Evolutionary conservation across 2,329 filamentous ascomycete species (phyloP), one percentile per base, ranked within the genome.

Genomic region (Scytalidium sp.): DNA sequence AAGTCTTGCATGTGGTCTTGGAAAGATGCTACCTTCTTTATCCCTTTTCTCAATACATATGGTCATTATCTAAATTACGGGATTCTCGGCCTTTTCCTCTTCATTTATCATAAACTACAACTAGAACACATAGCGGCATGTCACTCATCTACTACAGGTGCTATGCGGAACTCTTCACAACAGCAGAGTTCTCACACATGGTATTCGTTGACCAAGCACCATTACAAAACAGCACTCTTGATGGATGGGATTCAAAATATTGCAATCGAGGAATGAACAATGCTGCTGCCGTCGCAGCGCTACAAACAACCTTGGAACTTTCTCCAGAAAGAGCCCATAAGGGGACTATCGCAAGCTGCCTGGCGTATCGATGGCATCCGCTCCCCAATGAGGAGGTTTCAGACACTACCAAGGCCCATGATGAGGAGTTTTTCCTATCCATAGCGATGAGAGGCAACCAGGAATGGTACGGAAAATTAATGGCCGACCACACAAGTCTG

Each of bases 121-220:
- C 13, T 43, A 20, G 19, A 19, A 46, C 32, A 40, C 15, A n/a
- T n/a, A 36, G 32, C 32, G 5, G 32, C 13, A 36, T 6, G 13
- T 36, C 13, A 36, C 32, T 22, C 22, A 27, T 25, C 11, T 6
- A 13, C 4, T 19, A 8, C 17, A 63, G 61, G 63, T 59, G 50
- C 23, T 65, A 64, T 42, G 58, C 59, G 3, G 57, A 60, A 20
- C 58, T 65, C n/a, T 65, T 65, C 45, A 58, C 56, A 27, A 60
- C 61, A 1, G 0, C 39, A 0, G 50, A 54, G 2, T 65, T 65
- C 50, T 54, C 56, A 3, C 57, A 63, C 46, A 56, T 57, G 41
- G 51, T 66, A 8, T 65, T 64, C 42, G 56, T 66, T 15, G 64
- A 66, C 48, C 64, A 66, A 49, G 56, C 59, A 2, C 64, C 64